Base-by-base conservation (phyloP, 1,284 basidiomycete genomes). In the Meripilus lineatus region DNA sequence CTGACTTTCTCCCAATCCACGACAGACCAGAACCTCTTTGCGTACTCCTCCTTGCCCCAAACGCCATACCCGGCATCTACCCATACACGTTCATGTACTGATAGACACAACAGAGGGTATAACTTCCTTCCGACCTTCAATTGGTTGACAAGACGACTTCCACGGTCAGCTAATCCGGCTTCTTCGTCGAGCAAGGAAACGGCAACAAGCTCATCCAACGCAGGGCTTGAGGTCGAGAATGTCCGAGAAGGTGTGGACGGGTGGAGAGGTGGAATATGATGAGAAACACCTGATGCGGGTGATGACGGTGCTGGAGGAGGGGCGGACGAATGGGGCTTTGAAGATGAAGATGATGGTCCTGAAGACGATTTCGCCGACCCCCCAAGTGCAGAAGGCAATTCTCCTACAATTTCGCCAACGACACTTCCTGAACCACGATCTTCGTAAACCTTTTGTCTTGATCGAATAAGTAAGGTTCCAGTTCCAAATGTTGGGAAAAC, bases 41-140 rank as follows among this genome's bases (percentile, higher is more conserved):
- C 69, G 73, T 95, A 99, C 60, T 81, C 75, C 61, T 93, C 89
- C 68, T 92, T 93, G 32, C 91, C 93, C 89, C 91, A 95, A 14
- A 99, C 81, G 10, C 95, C 95, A 58, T 91, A 94, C 48, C 86
- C 86, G 39, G 88, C 84, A 42, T 77, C 75, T 54, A 99, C 70
- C 88, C 93, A 99, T 20, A 89, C 85, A 58, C 93, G 93, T 66
- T 97, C 93, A 58, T 93, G 83, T 18, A 95, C 76, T 44, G 84
- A 87, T 49, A 97, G 65, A 54, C 90, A 93, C 58, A 95, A 84
- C 35, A 95, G 62, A 11, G 92, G 92, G 62, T 74, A 83, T 35
- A 94, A 65, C 15, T 70, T 67, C 35, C 79, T 72, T 23, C 84
- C 86, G 14, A 69, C 34, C 34, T 46, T 5, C 24, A 28, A 24